These are phyloP conservation scores for Pseudohyphozyma bogoriensis DNA, from an alignment of 768 basidiomycete species.

Conservation along the genomic window DNA sequence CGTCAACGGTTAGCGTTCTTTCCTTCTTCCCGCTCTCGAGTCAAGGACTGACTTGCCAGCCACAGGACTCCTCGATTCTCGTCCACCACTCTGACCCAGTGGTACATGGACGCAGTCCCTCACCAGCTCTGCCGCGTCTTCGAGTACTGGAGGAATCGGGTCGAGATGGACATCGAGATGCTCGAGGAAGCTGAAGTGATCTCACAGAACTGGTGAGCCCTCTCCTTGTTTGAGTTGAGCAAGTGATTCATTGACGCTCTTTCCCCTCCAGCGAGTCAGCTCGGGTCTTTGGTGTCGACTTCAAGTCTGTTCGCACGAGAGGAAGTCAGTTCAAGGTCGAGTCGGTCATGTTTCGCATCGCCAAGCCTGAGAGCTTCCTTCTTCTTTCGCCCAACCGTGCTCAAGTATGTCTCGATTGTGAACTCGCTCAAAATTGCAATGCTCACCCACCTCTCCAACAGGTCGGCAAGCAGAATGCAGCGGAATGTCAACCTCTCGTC, in stretches of 20 bases:
- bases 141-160: constrained; percentile 55
- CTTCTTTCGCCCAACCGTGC: constrained; percentile 77
- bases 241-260: background rate
- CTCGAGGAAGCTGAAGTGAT: constrained; percentile 70
- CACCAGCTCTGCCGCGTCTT: constrained; percentile 50
- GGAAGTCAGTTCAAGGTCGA: constrained; percentile 99
- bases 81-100: constrained; percentile 51
- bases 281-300: constrained; percentile 93
- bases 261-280: constrained; percentile 69
- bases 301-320: constrained; percentile 83
- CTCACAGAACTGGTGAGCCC: constrained; percentile 75
- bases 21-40: background rate
- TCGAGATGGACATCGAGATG: constrained; percentile 62
- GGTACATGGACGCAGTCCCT: constrained; percentile 56
- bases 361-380: constrained; percentile 88
- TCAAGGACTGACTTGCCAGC: background rate
- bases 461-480: background rate
- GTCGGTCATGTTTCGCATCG: constrained; percentile 94
- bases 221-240: background rate
- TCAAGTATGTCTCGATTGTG: constrained; percentile 49
- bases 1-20: constrained; percentile 53
- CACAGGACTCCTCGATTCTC: constrained; percentile 68
- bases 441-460: background rate
- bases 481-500: constrained; percentile 71
- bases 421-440: too few species aligned